A percentile compares a stretch with the other conserved stretches of the same genome.
Conservation (phyloP, 2,329 filamentous ascomycete genomes). For the Penicillium griseofulvum region DNA sequence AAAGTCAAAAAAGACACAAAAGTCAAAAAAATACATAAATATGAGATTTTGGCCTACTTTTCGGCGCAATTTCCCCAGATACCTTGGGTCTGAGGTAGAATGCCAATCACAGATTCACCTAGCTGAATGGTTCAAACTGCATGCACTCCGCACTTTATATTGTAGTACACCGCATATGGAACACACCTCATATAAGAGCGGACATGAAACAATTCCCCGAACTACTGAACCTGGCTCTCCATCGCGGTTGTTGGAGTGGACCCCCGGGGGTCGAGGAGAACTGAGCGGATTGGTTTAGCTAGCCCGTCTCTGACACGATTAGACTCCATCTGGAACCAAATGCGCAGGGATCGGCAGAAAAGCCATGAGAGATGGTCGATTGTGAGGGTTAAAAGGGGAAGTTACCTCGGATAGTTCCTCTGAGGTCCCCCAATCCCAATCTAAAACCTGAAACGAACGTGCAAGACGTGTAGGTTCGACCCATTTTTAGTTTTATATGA, state of each 20-base stretch:
- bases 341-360: conserved; percentile 14
- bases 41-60: not conserved
- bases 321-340: conserved; percentile 8
- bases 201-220: not conserved
- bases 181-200: not conserved
- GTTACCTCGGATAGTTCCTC: not conserved
- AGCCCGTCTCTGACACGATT: conserved; percentile 13
- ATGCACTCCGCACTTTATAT: too few species aligned
- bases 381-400: not conserved
- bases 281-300: conserved; percentile 14
- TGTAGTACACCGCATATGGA: not conserved
- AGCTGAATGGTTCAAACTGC: not conserved
- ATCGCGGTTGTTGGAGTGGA: conserved; percentile 2
- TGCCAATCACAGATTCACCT: not conserved
- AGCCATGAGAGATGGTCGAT: not conserved
- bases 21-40: not conserved
- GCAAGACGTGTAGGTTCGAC: not conserved
- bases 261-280: conserved; percentile 2
- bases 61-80: not conserved
- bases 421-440: not conserved
- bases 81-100: not conserved
- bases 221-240: not conserved
- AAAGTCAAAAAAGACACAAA: not conserved
- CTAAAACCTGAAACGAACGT: conserved; percentile 12
- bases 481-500: not conserved